Conservation (phyloP, 2,329 filamentous ascomycete genomes). For the Fusarium nematophilum region DNA sequence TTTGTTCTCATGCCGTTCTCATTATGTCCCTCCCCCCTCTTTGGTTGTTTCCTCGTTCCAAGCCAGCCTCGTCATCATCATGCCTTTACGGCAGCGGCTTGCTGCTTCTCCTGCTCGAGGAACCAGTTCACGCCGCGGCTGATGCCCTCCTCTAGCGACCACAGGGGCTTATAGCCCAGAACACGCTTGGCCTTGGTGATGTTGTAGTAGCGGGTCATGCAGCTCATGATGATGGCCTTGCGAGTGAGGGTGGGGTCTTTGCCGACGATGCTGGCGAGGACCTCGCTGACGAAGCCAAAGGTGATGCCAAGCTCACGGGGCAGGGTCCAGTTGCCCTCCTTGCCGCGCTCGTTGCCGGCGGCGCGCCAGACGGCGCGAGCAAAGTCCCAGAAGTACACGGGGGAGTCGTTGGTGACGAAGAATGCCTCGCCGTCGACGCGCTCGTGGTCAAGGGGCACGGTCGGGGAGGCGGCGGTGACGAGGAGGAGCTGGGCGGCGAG, state of each 20-base stretch:
- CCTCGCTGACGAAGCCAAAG: constrained; percentile 66
- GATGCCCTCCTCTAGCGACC: constrained; percentile 73
- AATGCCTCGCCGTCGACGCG: constrained; percentile 87
- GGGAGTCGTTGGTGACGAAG: constrained; percentile 89
- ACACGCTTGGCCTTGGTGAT: constrained; percentile 79
- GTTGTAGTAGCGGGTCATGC: constrained; percentile 82
- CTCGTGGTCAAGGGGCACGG: constrained; percentile 76
- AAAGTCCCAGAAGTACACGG: constrained; percentile 93
- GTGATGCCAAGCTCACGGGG: constrained; percentile 62
- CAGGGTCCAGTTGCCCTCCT: constrained; percentile 66
- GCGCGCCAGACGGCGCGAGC: constrained; percentile 80
- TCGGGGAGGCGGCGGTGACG: constrained; percentile 64
- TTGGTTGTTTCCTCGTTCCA: constrained; percentile 5
- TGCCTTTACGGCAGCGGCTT: constrained; percentile 36
- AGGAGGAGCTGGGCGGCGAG: constrained; percentile 82
- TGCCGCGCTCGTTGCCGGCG: constrained; percentile 64
- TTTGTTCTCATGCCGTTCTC: constrained; percentile 12
- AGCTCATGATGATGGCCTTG: constrained; percentile 72
- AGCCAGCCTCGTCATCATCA: constrained; percentile 17
- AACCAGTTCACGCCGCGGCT: constrained; percentile 65
- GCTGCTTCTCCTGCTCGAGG: constrained; percentile 61
- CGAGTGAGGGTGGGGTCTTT: constrained; percentile 68
- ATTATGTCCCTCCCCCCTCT: constrained; percentile 8
- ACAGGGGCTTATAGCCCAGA: constrained; percentile 76
- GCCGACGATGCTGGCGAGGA: constrained; percentile 60